Base-by-base conservation (phyloP, 495 filamentous ascomycete species). In the Annulohypoxylon stygium region DNA sequence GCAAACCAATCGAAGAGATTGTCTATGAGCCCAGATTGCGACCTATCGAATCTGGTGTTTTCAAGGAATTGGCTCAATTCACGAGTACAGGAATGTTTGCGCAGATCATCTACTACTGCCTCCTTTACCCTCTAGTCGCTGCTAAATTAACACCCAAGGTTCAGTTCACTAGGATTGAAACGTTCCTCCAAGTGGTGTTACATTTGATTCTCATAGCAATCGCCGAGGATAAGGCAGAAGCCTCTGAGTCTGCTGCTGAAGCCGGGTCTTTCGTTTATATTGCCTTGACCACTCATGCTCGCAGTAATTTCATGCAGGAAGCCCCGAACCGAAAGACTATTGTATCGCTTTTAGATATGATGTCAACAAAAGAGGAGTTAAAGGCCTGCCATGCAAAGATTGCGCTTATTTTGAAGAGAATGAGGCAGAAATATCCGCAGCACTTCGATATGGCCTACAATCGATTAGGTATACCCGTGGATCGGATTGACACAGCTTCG, bases 1-100 rank as follows among this genome's bases (percentile, higher is more conserved):
- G 96, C 1, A 92, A 93, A 75, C 85, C 90, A 47, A 83, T 87
- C 7, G 87, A 91, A 12, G 95, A 99, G 47, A 90, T 98, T 70
- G 95, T 98, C n/a, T 97, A 92, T 77, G 95, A 98, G 79, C 94
- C 96, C 2, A 94, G 89, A 67, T 84, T 97, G 25, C 90, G 89
- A n/a, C 88, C 89, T 47, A 94, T 98, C 57, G 81, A 86, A 6
- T 88, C 89, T 0, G 94, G 94, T 10, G 85, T 90, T 0, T 99
- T 97, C 77, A 83, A 88, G 5, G 84, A 90, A 58, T 87, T 98
- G 23, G 81, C 91, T 7, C 82, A 84, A 10, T 97, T 98, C 70
- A 97, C 94, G 2, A 84, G 85, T 69, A 95, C 92, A 5, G 87
- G 91, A 54, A 84, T 98, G 64, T 99, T 99, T 76, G 91, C 92